phyloP scores from a whole-genome alignment of 129 eudicot species.

The Sambucus nigra region DNA sequence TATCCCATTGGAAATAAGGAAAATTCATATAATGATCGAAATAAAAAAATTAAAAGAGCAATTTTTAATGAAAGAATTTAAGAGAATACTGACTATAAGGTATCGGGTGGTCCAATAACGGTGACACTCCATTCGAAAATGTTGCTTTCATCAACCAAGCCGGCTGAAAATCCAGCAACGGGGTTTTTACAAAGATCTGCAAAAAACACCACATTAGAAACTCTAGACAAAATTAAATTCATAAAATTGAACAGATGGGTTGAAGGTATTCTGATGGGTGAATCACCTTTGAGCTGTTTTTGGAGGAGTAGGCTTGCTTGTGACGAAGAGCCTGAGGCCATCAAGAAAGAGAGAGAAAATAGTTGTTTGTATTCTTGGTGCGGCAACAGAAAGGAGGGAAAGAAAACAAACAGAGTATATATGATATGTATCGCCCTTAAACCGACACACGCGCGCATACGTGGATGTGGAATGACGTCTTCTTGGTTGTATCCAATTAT shows the following conservation, averaged over 20 bases:
- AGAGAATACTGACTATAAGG: conserved; percentile 55
- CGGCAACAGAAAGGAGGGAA: too few species aligned
- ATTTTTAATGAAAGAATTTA: background rate
- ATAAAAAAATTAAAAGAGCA: conserved; percentile 1
- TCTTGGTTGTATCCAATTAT: too few species aligned
- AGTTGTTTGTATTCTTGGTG: background rate
- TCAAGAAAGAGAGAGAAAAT: conserved; percentile 14
- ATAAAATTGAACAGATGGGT: background rate
- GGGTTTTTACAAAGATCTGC: conserved; percentile 84
- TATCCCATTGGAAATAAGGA: conserved; percentile 10
- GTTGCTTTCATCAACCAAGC: conserved; percentile 72
- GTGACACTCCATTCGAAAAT: conserved; percentile 84
- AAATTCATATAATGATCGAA: background rate
- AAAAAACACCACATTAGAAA: conserved; percentile 11
- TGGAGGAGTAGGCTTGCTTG: conserved; percentile 91
- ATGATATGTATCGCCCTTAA: too few species aligned
- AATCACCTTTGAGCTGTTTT: conserved; percentile 73
- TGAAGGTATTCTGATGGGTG: background rate
- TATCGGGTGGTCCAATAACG: conserved; percentile 75
- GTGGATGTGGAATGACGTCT: too few species aligned
- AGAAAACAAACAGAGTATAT: too few species aligned
- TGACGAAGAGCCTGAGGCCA: conserved; percentile 66
- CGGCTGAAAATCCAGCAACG: conserved; percentile 90
- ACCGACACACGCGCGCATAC: too few species aligned
- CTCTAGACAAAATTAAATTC: conserved; percentile 2